A percentile compares a stretch with the other conserved stretches of the same genome.
phyloP scores from a whole-genome alignment of 176 grass and related monocot genomes.

The Aegilops longissima region DNA sequence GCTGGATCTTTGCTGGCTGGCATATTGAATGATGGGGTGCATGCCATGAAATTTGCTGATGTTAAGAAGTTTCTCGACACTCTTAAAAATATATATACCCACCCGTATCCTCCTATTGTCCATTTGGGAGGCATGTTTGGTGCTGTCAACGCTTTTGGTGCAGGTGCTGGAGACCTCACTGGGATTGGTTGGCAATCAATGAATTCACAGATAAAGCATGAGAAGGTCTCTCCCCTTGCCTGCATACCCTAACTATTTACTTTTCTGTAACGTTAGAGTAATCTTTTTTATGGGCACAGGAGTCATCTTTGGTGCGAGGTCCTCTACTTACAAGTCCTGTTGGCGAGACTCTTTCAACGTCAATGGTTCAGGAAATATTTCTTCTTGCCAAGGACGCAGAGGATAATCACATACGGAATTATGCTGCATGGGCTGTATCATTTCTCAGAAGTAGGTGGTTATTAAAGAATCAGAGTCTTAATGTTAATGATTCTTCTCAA shows the following conservation, averaged over 20 bases:
- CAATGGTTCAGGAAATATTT: conserved; percentile 87
- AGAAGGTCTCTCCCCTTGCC: conserved; percentile 48
- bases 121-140: conserved; percentile 86
- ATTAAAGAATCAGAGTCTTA: conserved; percentile 43
- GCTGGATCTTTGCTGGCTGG: conserved; percentile 75
- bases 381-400: conserved; percentile 78
- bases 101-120: conserved; percentile 63
- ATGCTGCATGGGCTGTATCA: conserved; percentile 87
- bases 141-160: conserved; percentile 84
- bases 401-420: conserved; percentile 64
- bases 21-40: conserved; percentile 71
- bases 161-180: conserved; percentile 64
- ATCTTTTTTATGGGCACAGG: conserved; percentile 50
- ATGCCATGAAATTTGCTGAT: conserved; percentile 61
- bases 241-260: conserved; percentile 22
- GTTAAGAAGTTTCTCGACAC: conserved; percentile 62
- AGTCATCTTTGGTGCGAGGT: conserved; percentile 60
- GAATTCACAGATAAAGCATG: conserved; percentile 45
- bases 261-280: conserved; percentile 33
- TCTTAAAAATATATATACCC: conserved; percentile 65
- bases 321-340: conserved; percentile 65
- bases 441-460: conserved; percentile 78
- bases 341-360: conserved; percentile 66
- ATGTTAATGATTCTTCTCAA: conserved; percentile 48
- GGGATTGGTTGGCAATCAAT: conserved; percentile 38